Evolutionary conservation across 345 rosid genomes (phyloP), one percentile per base, ranked within the genome.

Genomic region (Durio zibethinus): DNA sequence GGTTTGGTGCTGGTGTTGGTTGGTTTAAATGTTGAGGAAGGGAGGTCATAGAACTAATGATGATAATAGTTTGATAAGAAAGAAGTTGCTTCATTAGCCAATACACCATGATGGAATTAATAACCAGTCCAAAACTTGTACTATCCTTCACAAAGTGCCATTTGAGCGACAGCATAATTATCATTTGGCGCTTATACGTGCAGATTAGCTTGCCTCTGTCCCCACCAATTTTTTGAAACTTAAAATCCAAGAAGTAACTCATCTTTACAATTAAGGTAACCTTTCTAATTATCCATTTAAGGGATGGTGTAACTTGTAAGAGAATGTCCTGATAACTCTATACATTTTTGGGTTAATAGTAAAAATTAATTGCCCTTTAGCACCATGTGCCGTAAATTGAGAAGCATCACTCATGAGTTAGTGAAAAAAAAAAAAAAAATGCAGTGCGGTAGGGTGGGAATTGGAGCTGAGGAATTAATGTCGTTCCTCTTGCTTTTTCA

Each of bases 1-100:
- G 84, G 88, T 81, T 81, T 80, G 88, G 87, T 85, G 86, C 48
- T 70, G 77, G 74, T 78, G 88, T 77, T 82, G 35, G 90, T 78
- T 87, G 79, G 86, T 66, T 82, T 76, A 81, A 83, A 86, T 87
- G 85, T 64, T 35, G 76, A 72, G 69, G 62, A 83, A 87, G 82
- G 87, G 86, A 85, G 74, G 70, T 33, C 57, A 47, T 18, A 20
- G 7, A 75, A 79, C 25, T 38, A 81, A 75, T 76, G 76, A 79
- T 79, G 47, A 36, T 35, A 50, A 42, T 72, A 7, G 0, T 72
- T 52, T 72, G 60, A 71, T 5, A 54, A 33, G 23, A n/a, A 45
- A 10, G n/a, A 20, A 36, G 80, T 77, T 80, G 84, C 80, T 81
- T 77, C 35, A 78, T 75, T 54, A 77, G 33, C 77, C 60, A 79